Evolutionary conservation across 306 rosid genomes (phyloP), one percentile per base, ranked within the genome.

Genomic region (Trifolium fragiferum): DNA sequence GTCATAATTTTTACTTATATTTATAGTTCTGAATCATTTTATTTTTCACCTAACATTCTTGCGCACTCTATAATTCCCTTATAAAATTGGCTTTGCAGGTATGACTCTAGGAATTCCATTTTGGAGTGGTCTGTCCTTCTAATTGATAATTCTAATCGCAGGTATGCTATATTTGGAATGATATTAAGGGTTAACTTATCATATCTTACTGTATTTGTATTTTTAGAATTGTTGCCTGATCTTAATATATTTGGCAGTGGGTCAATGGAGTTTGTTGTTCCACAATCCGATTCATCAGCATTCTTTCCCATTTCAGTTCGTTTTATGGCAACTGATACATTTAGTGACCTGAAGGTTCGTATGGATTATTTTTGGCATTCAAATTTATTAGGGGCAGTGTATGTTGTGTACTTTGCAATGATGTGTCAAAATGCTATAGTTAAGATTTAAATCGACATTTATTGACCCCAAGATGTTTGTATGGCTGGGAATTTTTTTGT

Each of bases 111-210:
- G 89, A 93, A 89, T 86, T 88, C 96, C 72, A 30, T 85, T 59
- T 87, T 93, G 87, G 95, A 91, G 73, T 93, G 98, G 98, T 88
- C 97, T 55, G 85, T 93, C 76, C 90, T 93, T 73, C 91, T 91
- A 37, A 83, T 91, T 64, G 97, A 93, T 82, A 77, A 91, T 78
- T 89, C 97, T 49, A 93, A 91, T 83, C 92, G 98, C 86, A 91
- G 97, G 98, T 93, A 49, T 66, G 75, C 25, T 70, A 62, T 44
- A 61, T 46, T 75, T 70, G 33, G 63, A 51, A 43, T 16, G 50
- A n/a, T 33, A 33, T 53, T 53, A 18, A 53, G 59, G 19, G 21
- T 8, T 8, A 53, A 53, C 23, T 53, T 53, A 8, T 2, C 13
- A 27, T 53, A 8, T 53, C 6, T 37, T 8, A 37, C 10, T 37